These are phyloP conservation scores for Theobroma grandiflorum DNA, from an alignment of 441 rosid genomes.

Conservation along the genomic window DNA sequence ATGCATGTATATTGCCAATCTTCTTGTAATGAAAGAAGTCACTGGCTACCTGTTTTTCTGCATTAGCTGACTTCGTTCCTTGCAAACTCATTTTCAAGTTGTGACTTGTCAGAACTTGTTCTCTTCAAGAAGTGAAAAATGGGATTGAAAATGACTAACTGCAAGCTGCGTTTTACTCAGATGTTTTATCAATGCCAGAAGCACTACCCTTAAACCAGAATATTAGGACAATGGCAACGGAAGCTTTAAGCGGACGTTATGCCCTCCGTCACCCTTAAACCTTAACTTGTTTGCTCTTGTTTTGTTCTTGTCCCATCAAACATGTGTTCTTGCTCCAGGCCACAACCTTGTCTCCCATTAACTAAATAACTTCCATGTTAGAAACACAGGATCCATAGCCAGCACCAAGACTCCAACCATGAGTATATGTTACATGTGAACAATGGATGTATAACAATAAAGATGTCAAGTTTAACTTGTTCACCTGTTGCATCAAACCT, in stretches of 20 bases:
- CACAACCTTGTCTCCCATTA: background rate
- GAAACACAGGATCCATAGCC: background rate
- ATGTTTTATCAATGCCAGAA: background rate
- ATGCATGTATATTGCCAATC: background rate
- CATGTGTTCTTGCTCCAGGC: background rate
- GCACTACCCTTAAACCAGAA: background rate
- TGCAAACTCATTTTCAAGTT: background rate
- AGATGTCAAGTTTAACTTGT: background rate
- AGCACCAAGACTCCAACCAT: background rate
- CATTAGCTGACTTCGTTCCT: background rate
- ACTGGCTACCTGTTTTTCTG: constrained; percentile 5
- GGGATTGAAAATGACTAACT: background rate
- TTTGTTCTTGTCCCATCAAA: no score
- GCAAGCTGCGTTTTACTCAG: background rate
- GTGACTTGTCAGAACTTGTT: background rate
- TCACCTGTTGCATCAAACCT: background rate
- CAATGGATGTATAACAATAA: no score
- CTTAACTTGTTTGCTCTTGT: no score
- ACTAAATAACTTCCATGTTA: background rate
- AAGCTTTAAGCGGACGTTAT: background rate
- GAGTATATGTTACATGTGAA: background rate
- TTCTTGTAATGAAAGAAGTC: constrained; percentile 1
- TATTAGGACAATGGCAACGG: background rate
- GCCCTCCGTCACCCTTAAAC: no score
- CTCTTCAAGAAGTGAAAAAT: background rate